phyloP scores from a whole-genome alignment of 2,329 filamentous ascomycete genomes.

The Ceratocystis papillata region DNA sequence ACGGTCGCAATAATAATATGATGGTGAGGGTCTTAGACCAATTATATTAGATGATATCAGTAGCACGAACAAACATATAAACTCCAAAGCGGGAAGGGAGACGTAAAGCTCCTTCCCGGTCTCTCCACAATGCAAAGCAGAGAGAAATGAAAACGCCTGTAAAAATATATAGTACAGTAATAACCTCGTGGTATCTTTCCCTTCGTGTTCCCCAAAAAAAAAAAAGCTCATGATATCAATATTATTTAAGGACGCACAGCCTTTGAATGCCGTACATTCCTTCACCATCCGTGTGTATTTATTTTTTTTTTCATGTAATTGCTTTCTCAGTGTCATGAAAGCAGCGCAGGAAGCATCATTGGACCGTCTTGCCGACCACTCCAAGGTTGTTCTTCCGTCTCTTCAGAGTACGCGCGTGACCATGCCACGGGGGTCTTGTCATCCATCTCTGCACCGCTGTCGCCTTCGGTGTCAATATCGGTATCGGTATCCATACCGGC shows the following conservation, averaged over 20 bases:
- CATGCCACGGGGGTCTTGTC: slow-evolving; percentile 32
- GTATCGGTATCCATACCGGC: slow-evolving; percentile 24
- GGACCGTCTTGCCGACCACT: not conserved
- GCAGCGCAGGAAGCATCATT: slow-evolving; percentile 1
- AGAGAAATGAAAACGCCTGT: not conserved
- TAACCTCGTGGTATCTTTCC: slow-evolving; percentile 10
- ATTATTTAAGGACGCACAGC: not conserved
- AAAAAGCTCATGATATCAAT: not conserved
- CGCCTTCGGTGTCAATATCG: slow-evolving; percentile 24
- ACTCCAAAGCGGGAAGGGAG: not conserved
- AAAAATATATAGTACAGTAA: slow-evolving; percentile 6
- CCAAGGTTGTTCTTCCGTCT: not conserved
- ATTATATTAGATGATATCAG: slow-evolving; percentile 13
- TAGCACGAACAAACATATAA: slow-evolving; percentile 9
- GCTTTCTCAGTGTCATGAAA: slow-evolving; percentile 2
- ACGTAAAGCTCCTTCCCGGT: not conserved
- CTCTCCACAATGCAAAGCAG: not conserved
- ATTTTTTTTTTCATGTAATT: not conserved
- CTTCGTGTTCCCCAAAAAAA: not conserved
- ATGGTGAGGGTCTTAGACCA: not conserved
- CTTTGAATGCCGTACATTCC: not conserved
- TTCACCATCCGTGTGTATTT: not conserved
- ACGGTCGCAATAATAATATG: not conserved
- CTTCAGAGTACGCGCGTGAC: slow-evolving; percentile 4
- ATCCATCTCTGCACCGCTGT: slow-evolving; percentile 32